Base-by-base conservation (phyloP, 257 asterid genomes). In the Mitragyna speciosa region DNA sequence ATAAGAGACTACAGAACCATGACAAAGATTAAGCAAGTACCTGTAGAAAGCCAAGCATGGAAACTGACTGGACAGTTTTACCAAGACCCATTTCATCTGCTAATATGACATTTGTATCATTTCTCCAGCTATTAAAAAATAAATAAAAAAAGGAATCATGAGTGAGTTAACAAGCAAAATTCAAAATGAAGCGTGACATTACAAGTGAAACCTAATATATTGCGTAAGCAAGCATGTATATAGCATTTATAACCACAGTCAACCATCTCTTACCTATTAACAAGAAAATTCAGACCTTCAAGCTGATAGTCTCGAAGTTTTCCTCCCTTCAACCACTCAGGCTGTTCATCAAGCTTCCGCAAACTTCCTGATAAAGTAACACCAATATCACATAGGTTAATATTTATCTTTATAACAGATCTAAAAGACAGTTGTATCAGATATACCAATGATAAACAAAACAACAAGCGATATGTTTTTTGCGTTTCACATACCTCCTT, bases 31-130 rank as follows among this genome's bases (percentile, higher is more conserved):
- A 43, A 79, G 67, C 30, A 52, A 49, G 81, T 85, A 91, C 99
- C 98, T 96, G 98, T 81, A 96, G 86, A 89, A 96, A 96, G 69
- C 98, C 99, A 78, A 96, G 96, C 99, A 96, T 92, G 63, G 99
- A 94, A 87, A 94, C 98, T 52, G 98, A 92, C 90, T 96, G 98
- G 73, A 96, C 97, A 82, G 99, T 96, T 88, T 96, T 96, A 78
- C 98, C 99, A 74, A 96, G 97, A 78, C 99, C 99, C 99, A 94
- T 96, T 88, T 96, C 98, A 89, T 96, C 98, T 80, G 97, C 99
- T 87, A 96, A 87, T 83, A 96, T 96, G 36, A 96, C 99, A 89
- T 94, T 96, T 43, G 98, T 94, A 80, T 96, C 98, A 85, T 96
- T 96, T 89, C 94, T 92, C 99, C 99, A 96, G 91, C 99, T 96